Evolutionary conservation across 192 early-diverging fungal species (phyloP).

Genomic region (Globomyces pollinis-pini): DNA sequence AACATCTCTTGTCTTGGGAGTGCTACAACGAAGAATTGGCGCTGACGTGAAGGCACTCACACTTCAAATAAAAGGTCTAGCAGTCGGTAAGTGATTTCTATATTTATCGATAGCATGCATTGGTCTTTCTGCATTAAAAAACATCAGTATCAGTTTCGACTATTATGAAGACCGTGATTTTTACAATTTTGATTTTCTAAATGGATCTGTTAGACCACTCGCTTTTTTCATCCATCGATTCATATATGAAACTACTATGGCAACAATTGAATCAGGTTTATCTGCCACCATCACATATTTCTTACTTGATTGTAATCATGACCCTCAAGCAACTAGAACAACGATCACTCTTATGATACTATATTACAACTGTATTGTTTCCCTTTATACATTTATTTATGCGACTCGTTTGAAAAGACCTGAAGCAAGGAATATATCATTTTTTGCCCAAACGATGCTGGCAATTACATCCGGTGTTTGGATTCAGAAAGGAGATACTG

Average conservation of each 20-base stretch:
- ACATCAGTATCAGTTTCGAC: slow-evolving; percentile 29
- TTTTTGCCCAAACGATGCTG: slow-evolving; percentile 23
- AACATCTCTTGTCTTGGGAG: slow-evolving; percentile 14
- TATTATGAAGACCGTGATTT: slow-evolving; percentile 31
- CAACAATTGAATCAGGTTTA: slow-evolving; percentile 20
- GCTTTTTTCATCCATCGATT: slow-evolving; percentile 21
- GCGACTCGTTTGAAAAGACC: slow-evolving; percentile 17
- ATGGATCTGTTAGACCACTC: slow-evolving; percentile 15
- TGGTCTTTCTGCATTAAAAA: slow-evolving; percentile 27
- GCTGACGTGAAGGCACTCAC: slow-evolving; percentile 13
- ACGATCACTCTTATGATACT: slow-evolving; percentile 14
- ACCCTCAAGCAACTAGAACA: slow-evolving; percentile 11
- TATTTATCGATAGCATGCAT: slow-evolving; percentile 20
- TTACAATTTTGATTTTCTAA: slow-evolving; percentile 21
- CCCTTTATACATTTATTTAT: slow-evolving; percentile 28
- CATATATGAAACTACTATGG: slow-evolving; percentile 25
- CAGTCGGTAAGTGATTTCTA: slow-evolving; percentile 4
- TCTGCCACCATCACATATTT: slow-evolving; percentile 15
- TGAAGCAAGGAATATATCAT: slow-evolving; percentile 23
- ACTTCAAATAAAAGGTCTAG: slow-evolving; percentile 27
- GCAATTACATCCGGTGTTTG: slow-evolving; percentile 22
- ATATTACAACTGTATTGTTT: slow-evolving; percentile 29
- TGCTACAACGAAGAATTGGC: slow-evolving; percentile 20
- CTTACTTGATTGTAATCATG: slow-evolving; percentile 22
- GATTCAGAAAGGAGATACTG: slow-evolving; percentile 25